Evolutionary conservation across 2,329 filamentous ascomycete genomes (phyloP).

Genomic region (Cladophialophora yegresii): DNA sequence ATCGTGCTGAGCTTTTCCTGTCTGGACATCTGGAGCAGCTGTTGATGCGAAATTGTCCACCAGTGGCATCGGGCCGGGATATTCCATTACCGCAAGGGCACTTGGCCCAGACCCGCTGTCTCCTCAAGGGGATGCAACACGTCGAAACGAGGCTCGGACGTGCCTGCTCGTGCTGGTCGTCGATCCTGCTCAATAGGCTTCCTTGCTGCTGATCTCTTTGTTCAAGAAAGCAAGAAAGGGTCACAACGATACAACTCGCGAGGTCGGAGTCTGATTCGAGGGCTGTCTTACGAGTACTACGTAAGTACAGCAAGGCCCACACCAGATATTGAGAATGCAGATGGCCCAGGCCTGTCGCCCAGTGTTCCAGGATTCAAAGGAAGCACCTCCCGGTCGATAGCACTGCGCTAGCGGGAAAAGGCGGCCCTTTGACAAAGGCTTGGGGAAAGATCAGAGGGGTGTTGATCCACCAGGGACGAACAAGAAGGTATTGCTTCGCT

Average conservation of each 20-base stretch:
- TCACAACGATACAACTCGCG: neutral
- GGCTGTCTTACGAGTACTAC: too few relatives aligned
- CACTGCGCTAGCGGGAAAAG: neutral
- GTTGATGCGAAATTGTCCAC: constrained; percentile 5
- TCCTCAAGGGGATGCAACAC: neutral
- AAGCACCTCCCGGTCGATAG: neutral
- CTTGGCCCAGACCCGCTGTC: neutral
- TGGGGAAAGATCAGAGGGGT: neutral
- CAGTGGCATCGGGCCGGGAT: neutral
- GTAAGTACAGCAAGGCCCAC: neutral
- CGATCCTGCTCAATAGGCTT: neutral
- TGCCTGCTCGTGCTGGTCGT: neutral
- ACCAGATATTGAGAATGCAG: neutral
- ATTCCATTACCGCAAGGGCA: neutral
- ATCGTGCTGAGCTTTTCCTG: neutral
- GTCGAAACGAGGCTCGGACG: neutral
- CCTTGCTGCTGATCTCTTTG: neutral
- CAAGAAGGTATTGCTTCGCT: neutral
- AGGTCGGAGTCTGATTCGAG: neutral
- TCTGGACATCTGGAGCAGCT: neutral
- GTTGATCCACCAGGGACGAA: neutral
- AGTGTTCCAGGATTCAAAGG: neutral
- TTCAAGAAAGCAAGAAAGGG: neutral
- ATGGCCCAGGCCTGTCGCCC: neutral
- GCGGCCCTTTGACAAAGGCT: neutral